These are phyloP conservation scores for Melocanna baccifera DNA, from an alignment of 176 grass and related monocot species.

Conservation along the genomic window DNA sequence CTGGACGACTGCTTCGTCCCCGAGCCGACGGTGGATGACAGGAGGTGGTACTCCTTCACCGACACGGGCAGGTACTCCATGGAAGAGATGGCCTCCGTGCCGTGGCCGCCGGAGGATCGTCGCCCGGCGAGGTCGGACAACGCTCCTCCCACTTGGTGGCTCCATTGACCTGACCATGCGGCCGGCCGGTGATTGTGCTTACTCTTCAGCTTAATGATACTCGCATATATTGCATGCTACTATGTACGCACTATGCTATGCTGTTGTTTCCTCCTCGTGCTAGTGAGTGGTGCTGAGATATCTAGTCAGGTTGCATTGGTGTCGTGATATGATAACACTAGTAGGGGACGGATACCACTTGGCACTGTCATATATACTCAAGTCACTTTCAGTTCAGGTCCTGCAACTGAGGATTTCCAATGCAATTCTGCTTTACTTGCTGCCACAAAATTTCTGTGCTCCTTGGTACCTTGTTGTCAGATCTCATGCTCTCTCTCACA, in stretches of 20 bases:
- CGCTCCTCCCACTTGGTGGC: slow-evolving; percentile 44
- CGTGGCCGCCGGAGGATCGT: slow-evolving; percentile 9
- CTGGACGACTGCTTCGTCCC: slow-evolving; percentile 14
- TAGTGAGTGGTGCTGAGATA: not conserved
- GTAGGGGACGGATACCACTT: not conserved
- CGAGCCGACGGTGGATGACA: not conserved
- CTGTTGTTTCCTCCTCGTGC: not conserved
- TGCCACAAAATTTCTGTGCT: not conserved
- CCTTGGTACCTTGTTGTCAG: not conserved
- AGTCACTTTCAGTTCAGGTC: not conserved
- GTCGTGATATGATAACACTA: not conserved
- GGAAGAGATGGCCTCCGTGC: not conserved
- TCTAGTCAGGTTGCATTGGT: not conserved
- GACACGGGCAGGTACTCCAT: slow-evolving; percentile 49
- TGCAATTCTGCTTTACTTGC: not conserved
- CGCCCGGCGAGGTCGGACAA: slow-evolving; percentile 5
- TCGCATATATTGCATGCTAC: slow-evolving; percentile 5
- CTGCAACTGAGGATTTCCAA: not conserved
- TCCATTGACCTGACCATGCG: slow-evolving; percentile 28
- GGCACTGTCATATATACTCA: too few relatives aligned
- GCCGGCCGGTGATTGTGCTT: not conserved
- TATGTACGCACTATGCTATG: not conserved
- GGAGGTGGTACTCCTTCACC: slow-evolving; percentile 12
- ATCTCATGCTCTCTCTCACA: not conserved
- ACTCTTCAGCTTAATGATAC: not conserved